Conservation (phyloP, 345 rosid genomes). For the Balakata baccata region DNA sequence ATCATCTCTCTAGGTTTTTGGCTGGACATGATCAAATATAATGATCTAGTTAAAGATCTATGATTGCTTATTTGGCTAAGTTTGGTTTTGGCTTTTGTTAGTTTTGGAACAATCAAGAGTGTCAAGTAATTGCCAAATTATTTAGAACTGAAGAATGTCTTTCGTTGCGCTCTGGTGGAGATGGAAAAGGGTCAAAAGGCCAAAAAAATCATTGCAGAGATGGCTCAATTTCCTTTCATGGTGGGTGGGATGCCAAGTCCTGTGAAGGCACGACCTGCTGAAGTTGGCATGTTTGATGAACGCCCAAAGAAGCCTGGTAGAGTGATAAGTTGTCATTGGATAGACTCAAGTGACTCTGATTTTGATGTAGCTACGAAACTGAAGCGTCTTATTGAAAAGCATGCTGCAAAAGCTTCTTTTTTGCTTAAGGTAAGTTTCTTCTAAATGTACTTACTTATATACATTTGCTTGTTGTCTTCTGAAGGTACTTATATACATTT, state of each 20-base stretch:
- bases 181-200: conserved; percentile 48
- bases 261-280: conserved; percentile 60
- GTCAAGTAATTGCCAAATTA: conserved; percentile 59
- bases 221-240: conserved; percentile 59
- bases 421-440: conserved; percentile 51
- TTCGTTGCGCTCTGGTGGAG: conserved; percentile 60
- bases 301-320: conserved; percentile 56
- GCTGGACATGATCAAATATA: not conserved
- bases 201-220: conserved; percentile 19
- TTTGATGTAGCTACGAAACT: conserved; percentile 44
- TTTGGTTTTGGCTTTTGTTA: not conserved
- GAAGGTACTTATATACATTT: too few relatives aligned
- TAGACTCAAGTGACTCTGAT: conserved; percentile 49
- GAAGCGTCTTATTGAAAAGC: conserved; percentile 45
- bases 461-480: too few relatives aligned
- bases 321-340: conserved; percentile 44
- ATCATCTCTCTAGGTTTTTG: not conserved
- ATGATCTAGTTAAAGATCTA: not conserved
- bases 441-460: too few relatives aligned
- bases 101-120: conserved; percentile 45
- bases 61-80: not conserved
- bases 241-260: conserved; percentile 85
- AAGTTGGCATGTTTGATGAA: conserved; percentile 61
- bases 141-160: conserved; percentile 35
- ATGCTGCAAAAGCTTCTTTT: conserved; percentile 47